A percentile compares a stretch with the other conserved stretches of the same genome.
These are phyloP conservation scores for Chlorella sp. DNA, from an alignment of 139 green algal genomes.

Conservation along the genomic window DNA sequence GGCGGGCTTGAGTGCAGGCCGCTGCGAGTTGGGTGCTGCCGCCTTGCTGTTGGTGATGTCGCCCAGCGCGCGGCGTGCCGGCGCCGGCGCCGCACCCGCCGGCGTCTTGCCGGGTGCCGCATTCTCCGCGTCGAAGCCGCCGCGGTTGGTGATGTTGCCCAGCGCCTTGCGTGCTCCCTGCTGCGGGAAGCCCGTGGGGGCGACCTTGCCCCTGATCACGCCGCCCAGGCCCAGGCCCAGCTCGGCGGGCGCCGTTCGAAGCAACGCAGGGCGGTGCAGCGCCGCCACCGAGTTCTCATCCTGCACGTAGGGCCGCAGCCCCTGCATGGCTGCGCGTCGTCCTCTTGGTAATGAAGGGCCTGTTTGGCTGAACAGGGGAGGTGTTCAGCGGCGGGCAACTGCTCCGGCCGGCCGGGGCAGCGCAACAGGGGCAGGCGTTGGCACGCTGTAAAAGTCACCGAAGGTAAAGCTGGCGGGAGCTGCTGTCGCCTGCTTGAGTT, in stretches of 20 bases:
- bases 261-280: constrained; percentile 2
- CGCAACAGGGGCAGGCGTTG: too few species aligned
- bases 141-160: constrained; percentile 47
- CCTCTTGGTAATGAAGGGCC: too few species aligned
- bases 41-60: constrained; percentile 37
- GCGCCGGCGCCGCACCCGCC: neutral
- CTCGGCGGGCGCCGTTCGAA: neutral
- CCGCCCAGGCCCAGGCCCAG: neutral
- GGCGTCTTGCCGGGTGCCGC: constrained; percentile 15
- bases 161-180: constrained; percentile 41
- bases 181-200: neutral
- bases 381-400: neutral
- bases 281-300: constrained; percentile 39
- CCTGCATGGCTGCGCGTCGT: constrained; percentile 24
- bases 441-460: too few species aligned
- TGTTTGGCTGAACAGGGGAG: too few species aligned
- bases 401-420: neutral
- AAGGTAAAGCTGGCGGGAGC: neutral
- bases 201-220: neutral
- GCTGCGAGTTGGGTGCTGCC: neutral
- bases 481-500: neutral
- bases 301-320: constrained; percentile 42
- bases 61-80: constrained; percentile 23
- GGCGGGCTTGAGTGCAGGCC: neutral
- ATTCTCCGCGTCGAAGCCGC: neutral